phyloP scores from a whole-genome alignment of 192 early-diverging fungal genomes.

The Coemansia sp. region DNA sequence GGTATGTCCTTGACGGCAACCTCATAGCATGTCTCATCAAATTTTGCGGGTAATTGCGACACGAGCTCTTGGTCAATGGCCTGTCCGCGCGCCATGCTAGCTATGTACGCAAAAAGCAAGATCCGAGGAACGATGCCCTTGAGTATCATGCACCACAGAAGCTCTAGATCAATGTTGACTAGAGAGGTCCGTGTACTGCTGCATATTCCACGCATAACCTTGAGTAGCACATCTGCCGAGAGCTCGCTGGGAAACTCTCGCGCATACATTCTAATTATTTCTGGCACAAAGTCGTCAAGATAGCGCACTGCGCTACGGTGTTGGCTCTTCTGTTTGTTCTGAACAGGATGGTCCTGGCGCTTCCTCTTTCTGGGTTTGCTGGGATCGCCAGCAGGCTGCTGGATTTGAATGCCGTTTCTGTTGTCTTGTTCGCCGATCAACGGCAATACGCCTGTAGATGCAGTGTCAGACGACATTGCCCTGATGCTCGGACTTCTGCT shows the following conservation, averaged over 20 bases:
- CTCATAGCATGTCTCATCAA: slow-evolving; percentile 55
- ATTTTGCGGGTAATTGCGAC: slow-evolving; percentile 41
- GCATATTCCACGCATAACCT: slow-evolving; percentile 48
- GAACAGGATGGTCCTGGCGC: not conserved
- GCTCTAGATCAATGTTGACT: slow-evolving; percentile 50
- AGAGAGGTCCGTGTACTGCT: slow-evolving; percentile 47
- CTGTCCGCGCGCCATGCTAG: slow-evolving; percentile 50
- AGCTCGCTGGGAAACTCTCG: slow-evolving; percentile 42
- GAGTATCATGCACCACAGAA: slow-evolving; percentile 53
- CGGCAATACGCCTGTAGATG: not conserved
- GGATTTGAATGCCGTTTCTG: not conserved
- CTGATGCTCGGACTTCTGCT: slow-evolving; percentile 1
- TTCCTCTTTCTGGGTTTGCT: not conserved
- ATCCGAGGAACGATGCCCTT: slow-evolving; percentile 50
- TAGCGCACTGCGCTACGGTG: slow-evolving; percentile 2
- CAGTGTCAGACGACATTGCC: not conserved
- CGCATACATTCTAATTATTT: slow-evolving; percentile 40
- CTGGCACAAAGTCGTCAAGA: slow-evolving; percentile 38
- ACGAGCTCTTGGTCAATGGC: slow-evolving; percentile 34
- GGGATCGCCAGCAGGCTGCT: not conserved
- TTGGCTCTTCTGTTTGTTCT: not conserved
- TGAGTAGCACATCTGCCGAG: slow-evolving; percentile 38
- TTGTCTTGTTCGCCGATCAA: not conserved
- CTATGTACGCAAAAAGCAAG: slow-evolving; percentile 38
- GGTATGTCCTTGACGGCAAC: slow-evolving; percentile 32